phyloP scores from a whole-genome alignment of 768 basidiomycete genomes.

The Candolleomyces efflorescens region DNA sequence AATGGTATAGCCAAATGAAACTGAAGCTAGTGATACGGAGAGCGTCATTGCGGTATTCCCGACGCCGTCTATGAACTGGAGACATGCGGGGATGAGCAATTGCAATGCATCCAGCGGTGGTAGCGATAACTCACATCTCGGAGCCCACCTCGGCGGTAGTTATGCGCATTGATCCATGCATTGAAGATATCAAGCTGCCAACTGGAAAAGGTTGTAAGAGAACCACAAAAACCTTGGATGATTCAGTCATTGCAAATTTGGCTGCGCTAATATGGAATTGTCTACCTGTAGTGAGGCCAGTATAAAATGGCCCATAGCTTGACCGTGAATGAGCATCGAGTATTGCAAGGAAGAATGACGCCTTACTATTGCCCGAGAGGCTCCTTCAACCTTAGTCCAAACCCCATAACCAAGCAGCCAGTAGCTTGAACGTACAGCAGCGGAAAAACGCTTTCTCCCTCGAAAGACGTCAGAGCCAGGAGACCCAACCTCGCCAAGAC shows the following conservation, averaged over 20 bases:
- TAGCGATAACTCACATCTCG: conserved; percentile 51
- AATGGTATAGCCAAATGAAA: conserved; percentile 70
- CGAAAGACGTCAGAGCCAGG: conserved; percentile 66
- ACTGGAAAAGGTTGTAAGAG: conserved; percentile 91
- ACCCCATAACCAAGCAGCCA: conserved; percentile 92
- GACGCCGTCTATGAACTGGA: conserved; percentile 83
- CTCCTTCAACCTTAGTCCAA: conserved; percentile 64
- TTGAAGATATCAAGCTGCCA: conserved; percentile 90
- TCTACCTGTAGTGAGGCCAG: conserved; percentile 80
- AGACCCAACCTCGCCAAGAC: conserved; percentile 79
- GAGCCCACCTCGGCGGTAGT: conserved; percentile 57
- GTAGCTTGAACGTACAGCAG: conserved; percentile 82
- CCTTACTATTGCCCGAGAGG: conserved; percentile 73
- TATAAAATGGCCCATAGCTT: conserved; percentile 90
- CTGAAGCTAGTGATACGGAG: conserved; percentile 67
- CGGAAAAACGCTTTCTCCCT: conserved; percentile 73
- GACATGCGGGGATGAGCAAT: not conserved
- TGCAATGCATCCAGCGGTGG: too few species aligned
- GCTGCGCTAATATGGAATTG: not conserved
- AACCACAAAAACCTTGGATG: conserved; percentile 87
- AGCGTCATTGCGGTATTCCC: conserved; percentile 79
- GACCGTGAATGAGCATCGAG: too few species aligned
- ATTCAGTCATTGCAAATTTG: not conserved
- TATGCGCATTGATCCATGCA: conserved; percentile 73
- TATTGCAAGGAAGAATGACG: not conserved